phyloP scores from a whole-genome alignment of 345 rosid species.

The Limnanthes douglasii region DNA sequence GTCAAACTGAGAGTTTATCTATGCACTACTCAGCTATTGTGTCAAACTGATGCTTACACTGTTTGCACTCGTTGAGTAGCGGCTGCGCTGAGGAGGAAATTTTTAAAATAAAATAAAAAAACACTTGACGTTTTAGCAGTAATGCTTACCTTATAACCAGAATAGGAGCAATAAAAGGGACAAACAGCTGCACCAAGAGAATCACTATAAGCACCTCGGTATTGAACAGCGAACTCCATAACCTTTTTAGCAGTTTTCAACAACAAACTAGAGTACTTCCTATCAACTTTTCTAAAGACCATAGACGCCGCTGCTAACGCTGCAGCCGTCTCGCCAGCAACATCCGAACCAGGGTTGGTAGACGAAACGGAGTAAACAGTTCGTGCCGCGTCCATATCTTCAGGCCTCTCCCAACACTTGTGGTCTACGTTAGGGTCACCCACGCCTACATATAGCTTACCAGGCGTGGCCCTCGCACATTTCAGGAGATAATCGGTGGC shows the following conservation, averaged over 20 bases:
- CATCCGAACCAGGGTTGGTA: slow-evolving; percentile 77
- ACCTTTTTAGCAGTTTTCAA: slow-evolving; percentile 47
- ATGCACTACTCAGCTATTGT: too few species aligned
- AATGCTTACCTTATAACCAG: slow-evolving; percentile 59
- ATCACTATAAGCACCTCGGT: slow-evolving; percentile 70
- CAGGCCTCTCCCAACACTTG: slow-evolving; percentile 92
- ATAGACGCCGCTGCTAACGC: slow-evolving; percentile 86
- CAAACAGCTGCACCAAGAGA: slow-evolving; percentile 65
- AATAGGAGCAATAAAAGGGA: slow-evolving; percentile 86
- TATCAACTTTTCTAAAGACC: slow-evolving; percentile 57
- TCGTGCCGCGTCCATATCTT: slow-evolving; percentile 84
- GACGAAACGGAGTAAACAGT: slow-evolving; percentile 60
- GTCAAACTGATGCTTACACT: too few species aligned
- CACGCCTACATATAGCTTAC: slow-evolving; percentile 77
- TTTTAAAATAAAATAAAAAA: too few species aligned
- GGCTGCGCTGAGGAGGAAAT: too few species aligned
- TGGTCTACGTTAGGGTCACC: slow-evolving; percentile 89
- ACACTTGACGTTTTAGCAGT: not conserved
- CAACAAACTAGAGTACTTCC: slow-evolving; percentile 31
- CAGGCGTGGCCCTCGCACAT: slow-evolving; percentile 66
- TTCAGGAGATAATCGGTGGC: slow-evolving; percentile 68
- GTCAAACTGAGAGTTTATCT: too few species aligned
- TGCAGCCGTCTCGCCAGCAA: slow-evolving; percentile 80
- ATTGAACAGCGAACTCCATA: slow-evolving; percentile 63
- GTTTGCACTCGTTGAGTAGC: too few species aligned